Evolutionary conservation across 805 yeast species (phyloP).

Genomic region (Starmera caribaea): DNA sequence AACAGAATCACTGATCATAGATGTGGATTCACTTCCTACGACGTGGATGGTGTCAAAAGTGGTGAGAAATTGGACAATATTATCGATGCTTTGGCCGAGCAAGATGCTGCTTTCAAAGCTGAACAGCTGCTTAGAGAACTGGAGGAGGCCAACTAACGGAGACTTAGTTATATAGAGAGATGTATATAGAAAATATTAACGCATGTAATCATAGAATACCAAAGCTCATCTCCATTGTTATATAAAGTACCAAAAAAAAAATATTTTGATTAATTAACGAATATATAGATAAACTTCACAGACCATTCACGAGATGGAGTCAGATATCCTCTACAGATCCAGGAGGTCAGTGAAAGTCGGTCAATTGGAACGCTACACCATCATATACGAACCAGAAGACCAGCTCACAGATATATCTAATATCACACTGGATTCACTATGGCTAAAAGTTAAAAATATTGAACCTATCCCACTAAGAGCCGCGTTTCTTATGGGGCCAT

Average conservation of each 20-base stretch:
- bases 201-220: too few species aligned
- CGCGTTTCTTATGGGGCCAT: constrained; percentile 71
- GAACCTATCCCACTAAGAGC: constrained; percentile 59
- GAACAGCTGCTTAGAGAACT: constrained; percentile 5
- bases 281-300: too few species aligned
- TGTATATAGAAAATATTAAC: too few species aligned
- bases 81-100: constrained; percentile 39
- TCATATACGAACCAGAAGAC: constrained; percentile 36
- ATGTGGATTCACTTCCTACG: constrained; percentile 72
- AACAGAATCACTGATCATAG: constrained; percentile 92
- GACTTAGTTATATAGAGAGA: too few species aligned
- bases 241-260: too few species aligned
- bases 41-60: constrained; percentile 53
- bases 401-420: constrained; percentile 15
- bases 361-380: constrained; percentile 44
- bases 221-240: too few species aligned
- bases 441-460: constrained; percentile 51
- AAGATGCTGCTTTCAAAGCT: constrained; percentile 36
- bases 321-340: constrained; percentile 26
- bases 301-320: too few species aligned
- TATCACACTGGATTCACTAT: constrained; percentile 25
- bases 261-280: too few species aligned
- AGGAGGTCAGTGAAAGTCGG: constrained; percentile 44
- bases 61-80: constrained; percentile 51
- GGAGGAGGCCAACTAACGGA: too few species aligned